Evolutionary conservation across 768 basidiomycete genomes (phyloP).

Genomic region (Kwoniella mangroviensis): DNA sequence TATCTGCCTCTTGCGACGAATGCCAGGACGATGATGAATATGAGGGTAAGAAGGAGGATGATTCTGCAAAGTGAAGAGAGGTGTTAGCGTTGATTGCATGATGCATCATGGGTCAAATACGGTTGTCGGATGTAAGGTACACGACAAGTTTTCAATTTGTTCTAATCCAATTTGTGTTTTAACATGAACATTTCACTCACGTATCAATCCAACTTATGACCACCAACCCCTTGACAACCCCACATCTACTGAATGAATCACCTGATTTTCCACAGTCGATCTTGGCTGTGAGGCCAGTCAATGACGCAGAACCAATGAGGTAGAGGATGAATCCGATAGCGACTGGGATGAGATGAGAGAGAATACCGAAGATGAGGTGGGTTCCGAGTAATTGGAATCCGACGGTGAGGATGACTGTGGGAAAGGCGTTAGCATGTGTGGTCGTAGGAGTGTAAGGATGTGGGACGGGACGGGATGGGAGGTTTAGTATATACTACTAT

Average conservation of each 20-base stretch:
- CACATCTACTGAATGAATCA: slow-evolving; percentile 49
- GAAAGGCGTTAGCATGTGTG: slow-evolving; percentile 5
- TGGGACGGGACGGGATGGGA: too few species aligned
- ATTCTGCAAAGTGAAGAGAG: slow-evolving; percentile 40
- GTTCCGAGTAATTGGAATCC: slow-evolving; percentile 50
- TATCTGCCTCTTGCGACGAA: slow-evolving; percentile 47
- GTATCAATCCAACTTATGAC: slow-evolving; percentile 56
- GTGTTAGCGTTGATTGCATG: neutral
- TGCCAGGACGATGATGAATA: slow-evolving; percentile 47
- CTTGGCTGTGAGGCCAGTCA: slow-evolving; percentile 54
- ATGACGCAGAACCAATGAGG: slow-evolving; percentile 54
- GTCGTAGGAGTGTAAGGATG: neutral
- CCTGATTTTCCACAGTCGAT: slow-evolving; percentile 49
- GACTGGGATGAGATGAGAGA: slow-evolving; percentile 51
- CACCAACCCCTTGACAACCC: slow-evolving; percentile 57
- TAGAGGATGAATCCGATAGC: slow-evolving; percentile 58
- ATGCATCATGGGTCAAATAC: neutral
- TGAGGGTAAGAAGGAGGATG: slow-evolving; percentile 51
- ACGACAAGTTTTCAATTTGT: neutral
- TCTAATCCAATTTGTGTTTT: too few species aligned
- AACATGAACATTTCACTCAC: slow-evolving; percentile 28
- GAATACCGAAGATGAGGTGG: slow-evolving; percentile 53
- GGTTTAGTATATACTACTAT: too few species aligned
- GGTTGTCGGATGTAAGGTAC: neutral
- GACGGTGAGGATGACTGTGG: slow-evolving; percentile 50